Evolutionary conservation across 208 protist genomes (phyloP).

Genomic region (Balamuthia mandrillaris): DNA sequence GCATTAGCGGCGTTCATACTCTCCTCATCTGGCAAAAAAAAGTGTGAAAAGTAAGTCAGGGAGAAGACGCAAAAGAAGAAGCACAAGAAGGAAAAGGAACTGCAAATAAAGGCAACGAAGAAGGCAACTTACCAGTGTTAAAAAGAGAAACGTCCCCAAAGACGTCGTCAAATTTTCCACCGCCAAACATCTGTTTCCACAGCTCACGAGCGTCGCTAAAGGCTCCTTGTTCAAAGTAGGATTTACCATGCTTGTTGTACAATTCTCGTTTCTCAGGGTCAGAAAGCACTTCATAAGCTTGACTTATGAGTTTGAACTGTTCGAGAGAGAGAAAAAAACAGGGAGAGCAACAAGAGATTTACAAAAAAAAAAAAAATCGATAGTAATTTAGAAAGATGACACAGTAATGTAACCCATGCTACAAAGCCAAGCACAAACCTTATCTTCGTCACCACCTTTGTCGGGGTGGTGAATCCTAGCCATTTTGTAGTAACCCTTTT

Average conservation of each 20-base stretch:
- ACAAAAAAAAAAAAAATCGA: not conserved
- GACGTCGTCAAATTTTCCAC: constrained; percentile 33
- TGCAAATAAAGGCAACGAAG: not conserved
- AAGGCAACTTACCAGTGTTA: too few species aligned
- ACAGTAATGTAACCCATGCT: not conserved
- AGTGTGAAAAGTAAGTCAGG: not conserved
- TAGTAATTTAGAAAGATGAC: not conserved
- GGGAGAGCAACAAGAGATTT: not conserved
- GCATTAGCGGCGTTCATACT: not conserved
- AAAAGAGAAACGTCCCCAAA: constrained; percentile 22
- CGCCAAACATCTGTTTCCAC: constrained; percentile 37
- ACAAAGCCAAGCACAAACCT: too few species aligned
- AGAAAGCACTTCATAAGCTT: constrained; percentile 26
- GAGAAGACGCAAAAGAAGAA: too few species aligned
- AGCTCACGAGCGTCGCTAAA: constrained; percentile 29
- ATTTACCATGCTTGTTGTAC: constrained; percentile 32
- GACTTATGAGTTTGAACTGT: constrained; percentile 24
- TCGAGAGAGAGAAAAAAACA: not conserved
- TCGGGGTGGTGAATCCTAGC: constrained; percentile 23
- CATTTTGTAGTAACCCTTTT: constrained; percentile 27
- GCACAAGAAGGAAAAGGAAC: not conserved
- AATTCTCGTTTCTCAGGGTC: constrained; percentile 11
- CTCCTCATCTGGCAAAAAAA: not conserved
- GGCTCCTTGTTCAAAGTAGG: constrained; percentile 13
- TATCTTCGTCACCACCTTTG: constrained; percentile 36